phyloP scores from a whole-genome alignment of 140 eudicot genomes.

The Erigeron philadelphicus region DNA sequence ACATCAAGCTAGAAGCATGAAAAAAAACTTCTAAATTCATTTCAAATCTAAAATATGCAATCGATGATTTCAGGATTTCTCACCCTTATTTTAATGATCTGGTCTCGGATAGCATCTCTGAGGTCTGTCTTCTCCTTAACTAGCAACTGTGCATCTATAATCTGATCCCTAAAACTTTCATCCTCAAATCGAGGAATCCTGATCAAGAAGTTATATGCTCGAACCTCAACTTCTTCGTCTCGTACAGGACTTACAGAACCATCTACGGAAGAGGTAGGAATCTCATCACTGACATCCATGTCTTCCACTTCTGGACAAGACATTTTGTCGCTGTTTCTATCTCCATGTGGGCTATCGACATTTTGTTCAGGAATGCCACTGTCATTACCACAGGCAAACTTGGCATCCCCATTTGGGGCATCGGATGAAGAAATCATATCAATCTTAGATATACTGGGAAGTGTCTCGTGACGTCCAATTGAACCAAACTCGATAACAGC shows the following conservation, averaged over 20 bases:
- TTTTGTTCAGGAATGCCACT: conserved; percentile 22
- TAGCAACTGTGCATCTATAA: conserved; percentile 47
- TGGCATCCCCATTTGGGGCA: conserved; percentile 28
- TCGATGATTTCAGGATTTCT: conserved; percentile 16
- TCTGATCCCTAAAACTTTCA: conserved; percentile 46
- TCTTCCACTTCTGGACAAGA: conserved; percentile 23
- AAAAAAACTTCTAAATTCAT: neutral
- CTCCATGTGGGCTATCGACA: conserved; percentile 17
- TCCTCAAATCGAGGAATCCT: conserved; percentile 75
- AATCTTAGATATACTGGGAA: conserved; percentile 15
- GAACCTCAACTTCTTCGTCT: conserved; percentile 27
- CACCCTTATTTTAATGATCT: conserved; percentile 49
- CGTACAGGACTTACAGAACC: conserved; percentile 38
- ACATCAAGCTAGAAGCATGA: conserved; percentile 22
- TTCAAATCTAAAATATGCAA: conserved; percentile 3
- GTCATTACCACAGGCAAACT: neutral
- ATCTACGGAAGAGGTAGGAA: conserved; percentile 31
- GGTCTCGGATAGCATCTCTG: conserved; percentile 54
- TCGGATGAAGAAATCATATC: conserved; percentile 20
- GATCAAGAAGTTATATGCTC: conserved; percentile 53
- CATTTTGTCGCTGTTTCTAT: conserved; percentile 18
- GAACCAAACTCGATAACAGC: conserved; percentile 37
- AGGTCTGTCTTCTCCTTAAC: conserved; percentile 63
- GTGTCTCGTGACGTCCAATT: conserved; percentile 34
- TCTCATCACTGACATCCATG: conserved; percentile 28